Conservation (phyloP, 2,329 filamentous ascomycete genomes). For the Trichophyton verrucosum region DNA sequence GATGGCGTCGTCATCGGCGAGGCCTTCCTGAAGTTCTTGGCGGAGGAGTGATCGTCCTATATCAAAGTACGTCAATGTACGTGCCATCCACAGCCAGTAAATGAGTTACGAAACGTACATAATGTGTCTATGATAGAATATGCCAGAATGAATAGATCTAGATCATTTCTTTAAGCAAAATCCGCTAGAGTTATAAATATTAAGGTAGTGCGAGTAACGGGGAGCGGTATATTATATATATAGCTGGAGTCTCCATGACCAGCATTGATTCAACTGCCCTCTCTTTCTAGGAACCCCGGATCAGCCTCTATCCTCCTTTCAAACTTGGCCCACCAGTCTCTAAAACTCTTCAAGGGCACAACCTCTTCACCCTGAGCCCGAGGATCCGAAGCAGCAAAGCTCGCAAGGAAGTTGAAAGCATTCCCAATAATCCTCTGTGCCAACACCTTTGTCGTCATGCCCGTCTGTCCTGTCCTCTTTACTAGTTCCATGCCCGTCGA, state of each 20-base stretch:
- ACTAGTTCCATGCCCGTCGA: constrained; percentile 21
- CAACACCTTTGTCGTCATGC: constrained; percentile 59
- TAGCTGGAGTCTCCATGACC: neutral
- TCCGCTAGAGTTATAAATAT: no score
- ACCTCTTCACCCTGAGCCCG: constrained; percentile 58
- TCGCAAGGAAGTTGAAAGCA: constrained; percentile 89
- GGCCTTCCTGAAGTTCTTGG: constrained; percentile 65
- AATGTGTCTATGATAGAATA: no score
- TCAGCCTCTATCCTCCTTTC: constrained; percentile 75
- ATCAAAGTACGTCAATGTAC: no score
- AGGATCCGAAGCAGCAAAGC: constrained; percentile 56
- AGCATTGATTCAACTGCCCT: constrained; percentile 14
- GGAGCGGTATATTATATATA: neutral
- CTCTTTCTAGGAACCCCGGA: constrained; percentile 75
- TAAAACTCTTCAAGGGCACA: constrained; percentile 86
- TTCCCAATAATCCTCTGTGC: constrained; percentile 93
- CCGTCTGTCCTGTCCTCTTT: constrained; percentile 19
- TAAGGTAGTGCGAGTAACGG: no score
- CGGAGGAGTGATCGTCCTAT: constrained; percentile 34
- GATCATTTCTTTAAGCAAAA: no score
- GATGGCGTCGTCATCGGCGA: constrained; percentile 66
- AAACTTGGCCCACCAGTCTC: constrained; percentile 98
- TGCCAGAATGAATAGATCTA: no score
- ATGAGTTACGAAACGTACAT: no score
- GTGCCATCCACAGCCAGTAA: no score